phyloP scores from a whole-genome alignment of 1,284 basidiomycete genomes.

The Ceratobasidium sp. region DNA sequence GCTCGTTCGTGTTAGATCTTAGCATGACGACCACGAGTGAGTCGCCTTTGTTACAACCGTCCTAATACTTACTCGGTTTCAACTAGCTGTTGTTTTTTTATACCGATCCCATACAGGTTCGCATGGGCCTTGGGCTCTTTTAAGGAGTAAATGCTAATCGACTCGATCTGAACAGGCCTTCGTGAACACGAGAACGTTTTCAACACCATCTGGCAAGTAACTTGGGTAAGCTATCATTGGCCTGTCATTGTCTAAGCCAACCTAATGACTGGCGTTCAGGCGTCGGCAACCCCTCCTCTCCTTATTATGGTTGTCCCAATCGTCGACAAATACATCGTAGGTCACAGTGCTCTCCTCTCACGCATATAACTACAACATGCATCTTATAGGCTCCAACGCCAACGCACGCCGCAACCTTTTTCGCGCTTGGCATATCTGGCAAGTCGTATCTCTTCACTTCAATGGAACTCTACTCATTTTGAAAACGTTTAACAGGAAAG shows the following conservation, averaged over 20 bases:
- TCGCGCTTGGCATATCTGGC: constrained; percentile 12
- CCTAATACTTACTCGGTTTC: background rate
- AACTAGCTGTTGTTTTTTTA: constrained; percentile 16
- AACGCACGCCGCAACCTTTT: constrained; percentile 1
- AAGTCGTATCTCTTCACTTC: background rate
- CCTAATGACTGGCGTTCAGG: background rate
- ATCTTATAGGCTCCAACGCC: background rate
- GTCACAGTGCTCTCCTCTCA: background rate
- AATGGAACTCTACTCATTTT: background rate
- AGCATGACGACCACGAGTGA: constrained; percentile 26
- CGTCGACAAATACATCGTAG: constrained; percentile 7
- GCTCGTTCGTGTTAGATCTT: constrained; percentile 31
- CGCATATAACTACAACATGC: background rate
- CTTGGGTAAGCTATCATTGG: constrained; percentile 5
- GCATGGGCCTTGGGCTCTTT: background rate
- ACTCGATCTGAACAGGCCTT: background rate
- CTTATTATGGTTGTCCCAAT: constrained; percentile 6
- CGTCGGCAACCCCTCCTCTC: constrained; percentile 22
- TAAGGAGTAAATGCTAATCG: background rate
- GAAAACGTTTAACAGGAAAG: constrained; percentile 2
- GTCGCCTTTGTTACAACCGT: background rate
- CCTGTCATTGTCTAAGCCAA: background rate
- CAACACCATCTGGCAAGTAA: constrained; percentile 37
- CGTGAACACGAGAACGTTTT: constrained; percentile 3
- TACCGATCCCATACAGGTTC: constrained; percentile 11